A percentile compares a stretch with the other conserved stretches of the same genome.
Evolutionary conservation across 768 basidiomycete species (phyloP).

Genomic region (Krasilnikovozyma curviuscula): DNA sequence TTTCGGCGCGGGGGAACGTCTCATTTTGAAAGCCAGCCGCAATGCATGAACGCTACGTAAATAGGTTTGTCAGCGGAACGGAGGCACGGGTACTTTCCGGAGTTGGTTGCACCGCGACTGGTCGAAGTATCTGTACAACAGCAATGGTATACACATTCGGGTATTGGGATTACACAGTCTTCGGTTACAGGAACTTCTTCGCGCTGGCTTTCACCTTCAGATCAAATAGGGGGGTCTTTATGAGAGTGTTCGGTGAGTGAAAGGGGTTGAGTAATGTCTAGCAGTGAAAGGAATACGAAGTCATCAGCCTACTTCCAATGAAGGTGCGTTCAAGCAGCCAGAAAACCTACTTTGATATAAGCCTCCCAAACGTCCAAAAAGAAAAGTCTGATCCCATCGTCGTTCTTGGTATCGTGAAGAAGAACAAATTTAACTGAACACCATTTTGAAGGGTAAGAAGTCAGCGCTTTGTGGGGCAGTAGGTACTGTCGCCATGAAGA

Average conservation of each 20-base stretch:
- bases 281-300: slow-evolving; percentile 1
- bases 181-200: slow-evolving; percentile 57
- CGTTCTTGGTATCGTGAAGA: slow-evolving; percentile 86
- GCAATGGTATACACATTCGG: too few species aligned
- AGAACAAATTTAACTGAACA: slow-evolving; percentile 74
- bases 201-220: slow-evolving; percentile 64
- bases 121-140: too few species aligned
- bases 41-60: too few species aligned
- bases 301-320: background rate
- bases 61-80: too few species aligned
- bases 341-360: slow-evolving; percentile 64
- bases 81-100: too few species aligned
- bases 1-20: too few species aligned
- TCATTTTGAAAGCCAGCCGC: too few species aligned
- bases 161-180: too few species aligned
- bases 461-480: background rate
- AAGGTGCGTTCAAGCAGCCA: background rate
- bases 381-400: slow-evolving; percentile 85
- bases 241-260: slow-evolving; percentile 67
- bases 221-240: slow-evolving; percentile 67
- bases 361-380: slow-evolving; percentile 92
- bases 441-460: background rate
- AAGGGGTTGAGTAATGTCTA: slow-evolving; percentile 90
- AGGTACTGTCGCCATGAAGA: background rate
- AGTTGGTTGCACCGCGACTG: too few species aligned